Evolutionary conservation across 352 stramenopile genomes (phyloP).

Genomic region (Pythium vanterpoolii): DNA sequence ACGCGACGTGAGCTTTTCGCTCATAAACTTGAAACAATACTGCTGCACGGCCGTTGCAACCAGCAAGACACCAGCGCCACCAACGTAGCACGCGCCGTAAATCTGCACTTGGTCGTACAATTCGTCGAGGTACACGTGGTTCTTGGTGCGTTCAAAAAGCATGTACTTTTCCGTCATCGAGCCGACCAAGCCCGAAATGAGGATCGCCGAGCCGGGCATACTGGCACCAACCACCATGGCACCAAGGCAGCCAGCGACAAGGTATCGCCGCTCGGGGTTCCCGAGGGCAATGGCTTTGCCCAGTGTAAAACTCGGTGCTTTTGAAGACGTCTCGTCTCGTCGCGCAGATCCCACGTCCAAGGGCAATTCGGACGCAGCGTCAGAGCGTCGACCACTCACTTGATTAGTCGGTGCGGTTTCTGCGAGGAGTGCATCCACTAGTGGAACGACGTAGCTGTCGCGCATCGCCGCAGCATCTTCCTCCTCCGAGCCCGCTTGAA

Average conservation of each 20-base stretch:
- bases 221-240: constrained; percentile 34
- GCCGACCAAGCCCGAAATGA: constrained; percentile 24
- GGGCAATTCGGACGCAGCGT: background rate
- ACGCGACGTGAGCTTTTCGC: constrained; percentile 45
- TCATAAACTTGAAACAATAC: constrained; percentile 49
- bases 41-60: constrained; percentile 25
- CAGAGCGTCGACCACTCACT: constrained; percentile 4
- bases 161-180: constrained; percentile 32
- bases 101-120: constrained; percentile 32
- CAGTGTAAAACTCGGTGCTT: constrained; percentile 16
- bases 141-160: constrained; percentile 19
- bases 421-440: background rate
- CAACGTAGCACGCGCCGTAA: constrained; percentile 39
- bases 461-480: constrained; percentile 6
- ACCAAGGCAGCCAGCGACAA: constrained; percentile 30
- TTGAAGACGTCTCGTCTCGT: background rate
- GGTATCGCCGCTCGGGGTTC: constrained; percentile 32
- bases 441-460: background rate
- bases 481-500: constrained; percentile 26
- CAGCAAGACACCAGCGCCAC: constrained; percentile 29
- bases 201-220: constrained; percentile 26
- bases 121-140: constrained; percentile 26
- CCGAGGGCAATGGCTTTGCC: constrained; percentile 16
- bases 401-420: background rate
- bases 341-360: background rate